Conservation (phyloP, 306 rosid genomes). For the Prunus kanzakura region DNA sequence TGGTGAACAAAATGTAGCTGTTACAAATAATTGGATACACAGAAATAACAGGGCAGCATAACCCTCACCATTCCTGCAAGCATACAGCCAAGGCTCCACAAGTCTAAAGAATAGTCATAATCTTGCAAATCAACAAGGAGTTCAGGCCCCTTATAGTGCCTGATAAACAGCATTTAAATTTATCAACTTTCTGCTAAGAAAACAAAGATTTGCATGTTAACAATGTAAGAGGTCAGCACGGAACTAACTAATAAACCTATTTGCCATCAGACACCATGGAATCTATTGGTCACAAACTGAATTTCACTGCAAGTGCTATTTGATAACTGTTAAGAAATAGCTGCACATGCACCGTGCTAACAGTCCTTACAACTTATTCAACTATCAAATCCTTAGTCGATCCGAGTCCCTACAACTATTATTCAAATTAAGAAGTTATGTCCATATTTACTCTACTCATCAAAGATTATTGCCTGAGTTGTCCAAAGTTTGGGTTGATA, state of each 20-base stretch:
- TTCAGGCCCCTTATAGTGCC: constrained; percentile 52
- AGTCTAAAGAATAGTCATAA: constrained; percentile 41
- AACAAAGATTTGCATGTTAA: background rate
- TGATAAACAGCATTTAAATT: constrained; percentile 6
- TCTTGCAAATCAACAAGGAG: constrained; percentile 49
- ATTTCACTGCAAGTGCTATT: background rate
- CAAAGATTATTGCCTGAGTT: background rate
- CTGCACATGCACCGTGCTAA: background rate
- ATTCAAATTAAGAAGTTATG: background rate
- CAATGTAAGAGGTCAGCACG: background rate
- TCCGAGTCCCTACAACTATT: background rate
- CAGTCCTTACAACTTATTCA: background rate
- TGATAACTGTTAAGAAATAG: background rate
- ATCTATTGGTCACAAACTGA: background rate
- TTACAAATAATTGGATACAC: background rate
- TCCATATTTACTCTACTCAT: background rate
- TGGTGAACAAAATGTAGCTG: background rate
- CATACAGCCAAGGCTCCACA: constrained; percentile 41
- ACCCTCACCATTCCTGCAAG: constrained; percentile 37
- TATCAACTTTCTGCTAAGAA: background rate
- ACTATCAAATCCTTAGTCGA: background rate
- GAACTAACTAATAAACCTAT: background rate
- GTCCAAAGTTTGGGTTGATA: constrained; percentile 3
- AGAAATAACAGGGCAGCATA: background rate
- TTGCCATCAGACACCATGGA: background rate